Base-by-base conservation (phyloP, 2,329 filamentous ascomycete genomes). In the Fusarium anguioides region DNA sequence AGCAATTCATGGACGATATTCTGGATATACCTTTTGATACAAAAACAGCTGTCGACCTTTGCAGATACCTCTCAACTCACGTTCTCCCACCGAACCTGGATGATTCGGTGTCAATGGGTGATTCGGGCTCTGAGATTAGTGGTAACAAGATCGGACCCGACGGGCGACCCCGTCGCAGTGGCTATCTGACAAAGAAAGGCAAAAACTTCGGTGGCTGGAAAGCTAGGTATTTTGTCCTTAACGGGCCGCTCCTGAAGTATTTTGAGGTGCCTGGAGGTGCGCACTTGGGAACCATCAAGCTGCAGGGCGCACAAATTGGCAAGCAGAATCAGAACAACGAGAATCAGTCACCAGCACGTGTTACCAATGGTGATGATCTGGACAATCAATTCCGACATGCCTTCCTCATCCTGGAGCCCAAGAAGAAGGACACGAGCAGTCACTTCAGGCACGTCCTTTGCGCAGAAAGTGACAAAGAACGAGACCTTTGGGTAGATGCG, bases 181-280 rank as follows among this genome's bases (percentile, higher is more conserved):
- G 96, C 10, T 99, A 98, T 77, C 82, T 99, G 47, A 98, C 96
- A 3, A 99, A 99, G 81, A 88, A 92, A 70, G 96, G 96, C 46
- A 99, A 99, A 83, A 98, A 98, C 74, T 99, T 99, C 80, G 96
- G 96, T 49, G 96, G 96, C 46, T 99, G 96, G 96, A 99, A 99
- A 79, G 94, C 94, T 12, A 81, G 87, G 31, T 89, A 87, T 74
- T 90, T 89, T 72, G 80, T 87, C 21, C 81, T 88, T 14, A 85
- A 88, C 50, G 85, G 86, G 0, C 85, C 86, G n/a, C 79, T 82
- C 10, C 74, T 99, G 72, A 94, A 91, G 72, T 99, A 99, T 76
- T 98, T 92, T 73, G 96, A 99, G 78, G 88, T 91, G 3, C 94
- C 93, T 5, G 94, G 95, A 46, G 96, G 96, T 41, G 89, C 93